These are phyloP conservation scores for Lepraria neglecta DNA, from an alignment of 495 filamentous ascomycete genomes.

Conservation along the genomic window DNA sequence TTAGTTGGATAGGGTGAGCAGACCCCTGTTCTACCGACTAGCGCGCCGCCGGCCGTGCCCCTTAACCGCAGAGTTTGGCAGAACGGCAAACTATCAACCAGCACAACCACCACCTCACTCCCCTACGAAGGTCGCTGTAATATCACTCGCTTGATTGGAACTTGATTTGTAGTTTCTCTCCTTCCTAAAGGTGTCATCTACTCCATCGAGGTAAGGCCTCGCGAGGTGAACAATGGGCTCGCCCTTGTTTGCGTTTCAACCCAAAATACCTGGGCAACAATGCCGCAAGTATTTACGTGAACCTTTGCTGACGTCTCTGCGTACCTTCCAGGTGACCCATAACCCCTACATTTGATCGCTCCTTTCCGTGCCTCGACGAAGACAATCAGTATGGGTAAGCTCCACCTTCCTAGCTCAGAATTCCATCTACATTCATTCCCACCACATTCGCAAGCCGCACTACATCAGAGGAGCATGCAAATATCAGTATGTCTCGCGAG, in stretches of 20 bases:
- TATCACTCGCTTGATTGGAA: conserved; percentile 1
- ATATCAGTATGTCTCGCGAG: not conserved
- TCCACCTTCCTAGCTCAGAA: not conserved
- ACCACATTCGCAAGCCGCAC: not conserved
- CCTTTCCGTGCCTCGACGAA: conserved; percentile 7
- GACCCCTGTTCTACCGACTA: conserved; percentile 10
- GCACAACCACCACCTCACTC: conserved; percentile 3
- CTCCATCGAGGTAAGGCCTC: not conserved
- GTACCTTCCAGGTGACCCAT: not conserved
- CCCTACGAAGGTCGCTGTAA: not conserved
- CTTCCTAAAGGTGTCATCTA: not conserved
- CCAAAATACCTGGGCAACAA: conserved; percentile 1
- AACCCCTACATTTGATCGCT: conserved; percentile 5
- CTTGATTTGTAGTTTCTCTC: not conserved
- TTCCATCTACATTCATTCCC: not conserved
- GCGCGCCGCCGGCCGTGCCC: conserved; percentile 10
- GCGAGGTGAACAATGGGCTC: not conserved
- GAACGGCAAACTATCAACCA: conserved; percentile 1
- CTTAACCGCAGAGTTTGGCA: conserved; percentile 9
- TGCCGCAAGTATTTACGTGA: not conserved
- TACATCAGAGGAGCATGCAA: not conserved
- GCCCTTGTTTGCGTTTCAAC: conserved; percentile 1
- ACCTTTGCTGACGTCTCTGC: conserved; percentile 7
- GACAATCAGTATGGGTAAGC: conserved; percentile 16
- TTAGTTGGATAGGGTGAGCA: conserved; percentile 7